Conservation (phyloP, 1,284 basidiomycete species). For the Microbotryomycetes sp. region DNA sequence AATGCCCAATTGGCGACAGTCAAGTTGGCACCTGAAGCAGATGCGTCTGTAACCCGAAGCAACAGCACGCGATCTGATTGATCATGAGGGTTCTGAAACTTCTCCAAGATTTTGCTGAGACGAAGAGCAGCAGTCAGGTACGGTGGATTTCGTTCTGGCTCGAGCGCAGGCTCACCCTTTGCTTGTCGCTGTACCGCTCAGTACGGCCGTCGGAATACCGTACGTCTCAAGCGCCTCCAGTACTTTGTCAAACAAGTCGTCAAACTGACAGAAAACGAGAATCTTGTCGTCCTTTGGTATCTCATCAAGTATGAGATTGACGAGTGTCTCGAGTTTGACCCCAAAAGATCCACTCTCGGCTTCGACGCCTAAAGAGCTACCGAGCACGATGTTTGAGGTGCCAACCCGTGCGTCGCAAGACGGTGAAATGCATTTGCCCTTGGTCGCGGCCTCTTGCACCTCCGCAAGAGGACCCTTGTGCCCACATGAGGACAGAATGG, state of each 20-base stretch:
- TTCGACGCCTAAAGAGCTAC: conserved; percentile 72
- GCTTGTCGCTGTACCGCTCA: conserved; percentile 65
- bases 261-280: conserved; percentile 89
- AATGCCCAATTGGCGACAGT: conserved; percentile 91
- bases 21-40: conserved; percentile 69
- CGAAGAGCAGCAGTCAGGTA: no score
- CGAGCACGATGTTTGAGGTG: conserved; percentile 70
- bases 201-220: conserved; percentile 67
- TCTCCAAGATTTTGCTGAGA: conserved; percentile 57
- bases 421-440: conserved; percentile 8
- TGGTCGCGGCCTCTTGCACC: conserved; percentile 47
- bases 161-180: conserved; percentile 4
- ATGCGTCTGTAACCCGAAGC: conserved; percentile 86
- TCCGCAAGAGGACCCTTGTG: conserved; percentile 73
- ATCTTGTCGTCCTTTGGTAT: conserved; percentile 71
- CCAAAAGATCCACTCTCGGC: conserved; percentile 76
- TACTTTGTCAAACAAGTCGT: conserved; percentile 83
- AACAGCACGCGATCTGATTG: conserved; percentile 63
- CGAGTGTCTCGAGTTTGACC: conserved; percentile 76
- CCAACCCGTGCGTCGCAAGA: conserved; percentile 34
- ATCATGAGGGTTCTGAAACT: conserved; percentile 68
- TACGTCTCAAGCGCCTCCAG: conserved; percentile 67
- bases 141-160: not conserved
- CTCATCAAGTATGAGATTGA: conserved; percentile 66
- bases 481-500: conserved; percentile 81